Base-by-base conservation (phyloP, 768 basidiomycete genomes). In the Suillus americanus region DNA sequence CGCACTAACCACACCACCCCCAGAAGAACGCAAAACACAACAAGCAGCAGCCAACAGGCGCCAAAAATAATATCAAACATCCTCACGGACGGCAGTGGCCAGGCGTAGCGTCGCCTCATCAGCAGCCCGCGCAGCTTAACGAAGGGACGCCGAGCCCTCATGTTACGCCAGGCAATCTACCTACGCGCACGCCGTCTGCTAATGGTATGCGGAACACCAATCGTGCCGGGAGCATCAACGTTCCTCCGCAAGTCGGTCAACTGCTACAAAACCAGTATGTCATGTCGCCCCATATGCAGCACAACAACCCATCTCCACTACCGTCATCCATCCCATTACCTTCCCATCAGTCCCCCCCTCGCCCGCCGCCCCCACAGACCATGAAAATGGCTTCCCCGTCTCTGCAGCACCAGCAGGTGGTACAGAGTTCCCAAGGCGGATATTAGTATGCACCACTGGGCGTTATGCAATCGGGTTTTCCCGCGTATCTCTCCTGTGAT, bases 321-420 rank as follows among this genome's bases (percentile, higher is more conserved):
- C 81, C 80, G 35, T 79, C 81, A 53, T 69, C 80, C 6, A 77
- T 81, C 59, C 73, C 81, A 12, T 67, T 75, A 5, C 72, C 73
- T 5, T 33, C 73, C 3, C 76, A 77, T 33, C 83, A 85, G 64
- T 82, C 85, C 3, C 82, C 85, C 10, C 82, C 85, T 3, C 82
- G 84, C 20, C 76, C 82, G 23, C 77, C 81, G 18, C 78, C 83
- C 63, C 82, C 83, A 2, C 83, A 85, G 8, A 83, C 81, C 51
- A 78, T 86, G 79, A 79, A 79, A 33, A 81, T 84, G 75, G 77
- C 82, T 37, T 86, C 86, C 2, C 86, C 86, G 16, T 82, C 83
- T 41, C 69, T 86, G 62, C 85, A 84, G 71, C 84, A 84, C 64
- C 85, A 85, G 67, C 84, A 85, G 69, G 75, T 78, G 18, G 81